phyloP scores from a whole-genome alignment of 1,284 basidiomycete species.

The Tetrapyrgos nigripes region DNA sequence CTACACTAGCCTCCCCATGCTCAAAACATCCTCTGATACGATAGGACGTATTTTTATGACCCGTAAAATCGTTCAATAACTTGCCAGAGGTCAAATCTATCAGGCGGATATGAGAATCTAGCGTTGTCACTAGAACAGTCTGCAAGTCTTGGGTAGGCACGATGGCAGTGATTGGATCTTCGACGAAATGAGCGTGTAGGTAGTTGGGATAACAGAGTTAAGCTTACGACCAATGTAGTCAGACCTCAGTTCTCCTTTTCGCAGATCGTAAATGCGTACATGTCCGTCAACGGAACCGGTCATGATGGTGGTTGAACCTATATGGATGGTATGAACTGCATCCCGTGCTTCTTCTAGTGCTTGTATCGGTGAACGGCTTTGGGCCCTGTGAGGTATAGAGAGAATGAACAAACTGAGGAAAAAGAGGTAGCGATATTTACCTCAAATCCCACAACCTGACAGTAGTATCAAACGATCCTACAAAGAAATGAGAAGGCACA shows the following conservation, averaged over 20 bases:
- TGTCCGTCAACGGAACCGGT: constrained; percentile 92
- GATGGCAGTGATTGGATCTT: constrained; percentile 88
- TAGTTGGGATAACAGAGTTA: constrained; percentile 2
- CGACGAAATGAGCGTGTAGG: constrained; percentile 5
- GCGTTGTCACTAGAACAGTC: constrained; percentile 82
- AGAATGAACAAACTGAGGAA: background rate
- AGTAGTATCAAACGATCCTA: constrained; percentile 89
- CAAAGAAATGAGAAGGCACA: background rate
- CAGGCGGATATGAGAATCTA: constrained; percentile 86
- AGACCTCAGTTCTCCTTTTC: constrained; percentile 86
- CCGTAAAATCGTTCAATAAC: constrained; percentile 85
- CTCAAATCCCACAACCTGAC: constrained; percentile 90
- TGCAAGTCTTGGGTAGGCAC: constrained; percentile 76
- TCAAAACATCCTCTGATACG: constrained; percentile 87
- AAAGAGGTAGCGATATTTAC: constrained; percentile 42
- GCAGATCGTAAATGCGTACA: constrained; percentile 92
- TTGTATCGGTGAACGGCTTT: constrained; percentile 87
- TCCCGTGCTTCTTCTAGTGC: constrained; percentile 90
- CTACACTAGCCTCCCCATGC: constrained; percentile 80
- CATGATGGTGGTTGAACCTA: constrained; percentile 70
- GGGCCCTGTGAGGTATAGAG: constrained; percentile 58
- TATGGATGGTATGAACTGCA: constrained; percentile 83
- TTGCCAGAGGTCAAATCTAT: constrained; percentile 88
- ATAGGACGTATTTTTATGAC: constrained; percentile 79
- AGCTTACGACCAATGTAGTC: constrained; percentile 92